Evolutionary conservation across 441 rosid genomes (phyloP), one percentile per base, ranked within the genome.

Genomic region (Gossypium schwendimanii): DNA sequence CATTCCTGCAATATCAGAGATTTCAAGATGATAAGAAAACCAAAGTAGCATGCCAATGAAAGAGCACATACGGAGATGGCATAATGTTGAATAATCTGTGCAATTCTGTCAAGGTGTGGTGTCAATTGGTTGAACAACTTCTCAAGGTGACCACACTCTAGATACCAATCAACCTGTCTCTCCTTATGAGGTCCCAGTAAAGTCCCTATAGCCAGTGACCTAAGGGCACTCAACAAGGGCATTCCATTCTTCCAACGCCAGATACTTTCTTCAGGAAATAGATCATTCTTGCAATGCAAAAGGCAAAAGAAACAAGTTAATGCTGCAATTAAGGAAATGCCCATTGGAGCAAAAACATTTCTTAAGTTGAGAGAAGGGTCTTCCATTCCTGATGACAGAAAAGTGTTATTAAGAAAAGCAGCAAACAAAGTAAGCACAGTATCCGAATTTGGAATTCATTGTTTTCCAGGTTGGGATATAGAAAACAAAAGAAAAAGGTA

Each of bases 241-340:
- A 93, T 88, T 75, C 95, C 91, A 80, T 89, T 89, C 83, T 87
- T 87, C 99, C 99, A 95, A 80, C 79, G 91, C 97, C 94, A 88
- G 81, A 93, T 76, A 73, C 86, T 89, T 87, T 93, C 99, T 80
- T 90, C 95, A 33, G 99, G 98, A 79, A 93, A 87, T 62, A 95
- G 76, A 86, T 95, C 93, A 83, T 86, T 95, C 99, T 95, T 78
- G 85, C 76, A 78, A 76, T 61, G 72, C 78, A 78, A 79, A 85
- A 78, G 57, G 71, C 15, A 63, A 73, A 58, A 73, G 39, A 69
- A 68, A 47, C 23, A 12, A 52, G 81, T 86, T 78, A 87, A 74
- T 75, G 21, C 70, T 49, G 63, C 24, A 31, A 55, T 59, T 55
- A 44, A 74, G 21, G 28, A 57, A 66, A 39, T 54, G 65, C 15